Percentiles rank a stretch among this genome's conserved stretches.
Evolutionary conservation across 2,329 filamentous ascomycete species (phyloP).

Genomic region (Aspergillus sp.): DNA sequence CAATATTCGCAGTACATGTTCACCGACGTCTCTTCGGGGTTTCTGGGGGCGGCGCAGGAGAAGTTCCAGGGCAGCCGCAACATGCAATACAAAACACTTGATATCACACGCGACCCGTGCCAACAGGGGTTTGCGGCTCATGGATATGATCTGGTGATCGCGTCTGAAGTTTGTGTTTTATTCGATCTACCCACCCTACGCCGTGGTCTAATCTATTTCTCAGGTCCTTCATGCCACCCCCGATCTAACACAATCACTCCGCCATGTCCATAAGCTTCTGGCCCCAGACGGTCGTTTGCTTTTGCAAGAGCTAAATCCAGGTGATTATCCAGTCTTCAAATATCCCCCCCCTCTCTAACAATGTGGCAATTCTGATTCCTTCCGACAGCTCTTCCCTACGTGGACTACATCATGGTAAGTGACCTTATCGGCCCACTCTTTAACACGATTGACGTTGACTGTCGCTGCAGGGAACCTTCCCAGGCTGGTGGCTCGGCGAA

Average conservation of each 20-base stretch:
- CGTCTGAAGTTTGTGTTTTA: constrained; percentile 26
- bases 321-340: no score
- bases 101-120: constrained; percentile 22
- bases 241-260: constrained; percentile 15
- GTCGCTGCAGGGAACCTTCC: not conserved
- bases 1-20: constrained; percentile 19
- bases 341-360: no score
- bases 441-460: not conserved
- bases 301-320: constrained; percentile 35
- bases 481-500: not conserved
- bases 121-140: constrained; percentile 24
- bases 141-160: constrained; percentile 30
- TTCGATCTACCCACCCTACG: no score
- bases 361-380: not conserved
- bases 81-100: constrained; percentile 25
- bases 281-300: constrained; percentile 44
- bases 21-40: constrained; percentile 25
- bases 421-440: no score
- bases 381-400: not conserved
- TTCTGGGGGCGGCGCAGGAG: constrained; percentile 20
- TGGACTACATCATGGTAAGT: not conserved
- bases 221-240: constrained; percentile 16
- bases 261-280: constrained; percentile 22
- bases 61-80: constrained; percentile 14
- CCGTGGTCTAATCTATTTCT: not conserved